Percentiles rank a stretch among this genome's conserved stretches.
These are phyloP conservation scores for Neofusicoccum cordaticola DNA, from an alignment of 2,329 filamentous ascomycete genomes.

Conservation along the genomic window DNA sequence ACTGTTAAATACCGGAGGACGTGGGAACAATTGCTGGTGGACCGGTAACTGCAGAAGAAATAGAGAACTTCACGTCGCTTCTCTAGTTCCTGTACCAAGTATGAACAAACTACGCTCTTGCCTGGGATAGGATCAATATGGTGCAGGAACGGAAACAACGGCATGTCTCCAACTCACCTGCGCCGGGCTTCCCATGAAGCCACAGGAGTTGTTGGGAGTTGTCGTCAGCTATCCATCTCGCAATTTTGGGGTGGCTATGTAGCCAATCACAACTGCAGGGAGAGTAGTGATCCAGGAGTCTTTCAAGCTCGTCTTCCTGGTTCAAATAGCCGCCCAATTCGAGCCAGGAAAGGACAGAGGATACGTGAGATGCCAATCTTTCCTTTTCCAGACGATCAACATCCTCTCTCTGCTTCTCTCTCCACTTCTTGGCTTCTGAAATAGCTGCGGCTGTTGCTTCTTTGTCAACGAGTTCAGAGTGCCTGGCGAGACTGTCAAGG, in stretches of 20 bases:
- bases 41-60: background rate
- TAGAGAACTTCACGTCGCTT: background rate
- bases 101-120: slow-evolving; percentile 20
- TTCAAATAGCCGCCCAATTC: background rate
- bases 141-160: background rate
- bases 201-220: slow-evolving; percentile 16
- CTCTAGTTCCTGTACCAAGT: slow-evolving; percentile 17
- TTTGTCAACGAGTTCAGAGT: background rate
- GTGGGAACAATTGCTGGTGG: background rate
- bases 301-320: slow-evolving; percentile 18
- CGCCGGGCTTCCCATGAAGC: slow-evolving; percentile 22
- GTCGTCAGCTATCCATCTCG: slow-evolving; percentile 18
- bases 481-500: background rate
- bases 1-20: background rate
- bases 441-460: background rate
- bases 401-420: slow-evolving; percentile 34
- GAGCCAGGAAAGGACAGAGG: background rate
- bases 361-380: background rate
- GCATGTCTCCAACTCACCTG: slow-evolving; percentile 16
- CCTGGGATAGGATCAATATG: slow-evolving; percentile 9
- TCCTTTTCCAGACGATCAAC: background rate
- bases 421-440: background rate
- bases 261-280: slow-evolving; percentile 21
- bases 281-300: slow-evolving; percentile 11
- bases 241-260: slow-evolving; percentile 13